Evolutionary conservation across 768 basidiomycete species (phyloP), one percentile per base, ranked within the genome.

Genomic region (Tricholoma bakamatsutake): DNA sequence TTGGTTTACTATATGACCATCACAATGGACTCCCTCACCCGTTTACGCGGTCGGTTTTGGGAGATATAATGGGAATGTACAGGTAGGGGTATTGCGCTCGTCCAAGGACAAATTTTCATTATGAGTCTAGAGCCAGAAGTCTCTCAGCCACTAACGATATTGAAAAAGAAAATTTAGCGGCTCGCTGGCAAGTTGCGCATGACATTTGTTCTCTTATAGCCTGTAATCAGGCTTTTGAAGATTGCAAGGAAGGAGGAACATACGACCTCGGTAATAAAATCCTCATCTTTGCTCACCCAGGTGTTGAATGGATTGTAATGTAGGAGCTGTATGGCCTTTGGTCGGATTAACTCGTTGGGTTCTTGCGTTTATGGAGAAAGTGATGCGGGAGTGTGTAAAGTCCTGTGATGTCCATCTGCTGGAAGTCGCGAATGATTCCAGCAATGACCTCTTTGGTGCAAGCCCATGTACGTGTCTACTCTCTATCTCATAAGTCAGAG

Each of bases 251-350:
- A 17, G 77, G 74, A 2, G 79, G 80, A 55, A 72, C 67, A 17
- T 87, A 87, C 61, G 85, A 89, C 61, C 71, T 88, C 3, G 80
- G 89, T 88, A 62, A 42, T 34, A 27, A 11, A 28, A 1, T 13
- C 18, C 3, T 33, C 15, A 2, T 24, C n/a, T 21, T 3, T 13
- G 17, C 15, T 11, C 45, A 17, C 5, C 8, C 39, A 33, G 3
- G 45, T 37, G 9, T 18, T 3, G 39, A 24, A 28, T 46, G 54
- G 57, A 63, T 47, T 4, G 33, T 15, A 42, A 56, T 50, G 28
- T 52, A 92, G 89, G 83, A 52, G 81, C 85, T 34, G 77, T 83
- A 27, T 91, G 90, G 90, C 84, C 87, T 59, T 74, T 91, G 12
- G 79, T 84, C 46, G 80, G 78, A 8, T 62, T 90, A 46, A 80